Evolutionary conservation across 1,284 basidiomycete genomes (phyloP), one percentile per base, ranked within the genome.

Genomic region (Sporisorium sorghi): DNA sequence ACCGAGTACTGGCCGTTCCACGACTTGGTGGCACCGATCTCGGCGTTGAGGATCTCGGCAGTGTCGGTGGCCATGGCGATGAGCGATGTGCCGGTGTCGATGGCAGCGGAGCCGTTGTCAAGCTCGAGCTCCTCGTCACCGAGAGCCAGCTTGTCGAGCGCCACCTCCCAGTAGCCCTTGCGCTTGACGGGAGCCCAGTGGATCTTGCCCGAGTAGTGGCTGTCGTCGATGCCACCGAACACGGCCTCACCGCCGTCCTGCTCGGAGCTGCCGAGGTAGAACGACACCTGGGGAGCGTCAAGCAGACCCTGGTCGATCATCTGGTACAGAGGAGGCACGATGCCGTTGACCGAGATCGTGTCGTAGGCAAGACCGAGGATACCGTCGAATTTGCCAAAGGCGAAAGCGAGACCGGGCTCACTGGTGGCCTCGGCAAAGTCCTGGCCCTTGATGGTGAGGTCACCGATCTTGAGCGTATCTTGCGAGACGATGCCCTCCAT

Each of bases 391-490:
- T 92, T 93, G 85, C 93, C 96, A 54, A 83, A 79, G 24, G 96
- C 96, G 85, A 99, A 99, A 8, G 95, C 91, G 67, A 99, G 90
- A 65, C 97, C 97, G 47, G 97, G 97, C 85, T 99, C 97, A 86
- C 93, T 93, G 72, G 91, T 93, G 2, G 95, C 94, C 87, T 99
- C 97, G 42, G 95, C 97, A 85, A 99, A 99, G 85, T 95, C 91
- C 85, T 93, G 92, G 24, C 87, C 81, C 80, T 88, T 88, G 85
- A 99, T 89, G 30, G 84, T 85, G 52, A 99, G 85, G 85, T 97
- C 97, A 57, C 93, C 94, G 75, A 99, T 96, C 26, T 84, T 85
- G 64, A 99, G 86, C 8, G 85, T 86, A 84, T 99, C 97, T 73
- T 91, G 90, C 21, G 94, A 97, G 66, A 99, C 92, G 81, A 92